These are phyloP conservation scores for Cerrena zonata DNA, from an alignment of 1,284 basidiomycete species.

Conservation along the genomic window DNA sequence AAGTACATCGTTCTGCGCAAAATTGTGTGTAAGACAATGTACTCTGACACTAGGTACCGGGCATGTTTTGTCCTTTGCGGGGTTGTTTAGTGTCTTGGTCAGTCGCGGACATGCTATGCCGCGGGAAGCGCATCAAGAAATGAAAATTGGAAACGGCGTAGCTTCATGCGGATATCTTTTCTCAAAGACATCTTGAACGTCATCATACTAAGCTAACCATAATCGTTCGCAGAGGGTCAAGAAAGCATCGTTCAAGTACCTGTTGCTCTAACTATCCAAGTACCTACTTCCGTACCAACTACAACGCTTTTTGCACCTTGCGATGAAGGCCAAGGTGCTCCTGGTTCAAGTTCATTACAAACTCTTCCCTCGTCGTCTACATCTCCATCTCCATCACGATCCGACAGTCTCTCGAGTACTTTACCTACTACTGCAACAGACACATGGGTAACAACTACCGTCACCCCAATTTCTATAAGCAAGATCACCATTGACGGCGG, in stretches of 20 bases:
- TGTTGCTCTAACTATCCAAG: slow-evolving; percentile 13
- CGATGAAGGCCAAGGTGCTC: slow-evolving; percentile 5
- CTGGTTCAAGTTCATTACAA: slow-evolving; percentile 1
- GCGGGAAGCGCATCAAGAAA: too few relatives aligned
- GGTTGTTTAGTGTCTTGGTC: too few relatives aligned
- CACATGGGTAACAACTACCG: slow-evolving; percentile 4
- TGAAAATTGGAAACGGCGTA: too few relatives aligned
- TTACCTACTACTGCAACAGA: slow-evolving; percentile 6
- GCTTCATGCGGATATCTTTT: too few relatives aligned
- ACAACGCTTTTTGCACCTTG: slow-evolving; percentile 22
- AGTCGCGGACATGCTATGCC: too few relatives aligned
- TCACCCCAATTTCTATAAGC: slow-evolving; percentile 10
- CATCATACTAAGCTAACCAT: too few relatives aligned
- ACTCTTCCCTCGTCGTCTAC: slow-evolving; percentile 2
- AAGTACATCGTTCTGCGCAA: too few relatives aligned
- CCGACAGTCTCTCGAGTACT: too few relatives aligned
- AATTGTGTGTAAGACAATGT: too few relatives aligned
- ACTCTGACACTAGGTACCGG: too few relatives aligned
- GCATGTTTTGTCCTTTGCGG: too few relatives aligned
- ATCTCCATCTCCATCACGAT: not conserved
- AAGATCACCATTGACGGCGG: slow-evolving; percentile 9
- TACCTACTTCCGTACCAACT: slow-evolving; percentile 16
- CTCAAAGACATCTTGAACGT: too few relatives aligned
- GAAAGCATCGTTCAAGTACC: slow-evolving; percentile 18
- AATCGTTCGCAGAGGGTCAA: slow-evolving; percentile 13